A percentile compares a stretch with the other conserved stretches of the same genome.
Conservation (phyloP, 116 monocot species). For the Trichopus zeylanicus region DNA sequence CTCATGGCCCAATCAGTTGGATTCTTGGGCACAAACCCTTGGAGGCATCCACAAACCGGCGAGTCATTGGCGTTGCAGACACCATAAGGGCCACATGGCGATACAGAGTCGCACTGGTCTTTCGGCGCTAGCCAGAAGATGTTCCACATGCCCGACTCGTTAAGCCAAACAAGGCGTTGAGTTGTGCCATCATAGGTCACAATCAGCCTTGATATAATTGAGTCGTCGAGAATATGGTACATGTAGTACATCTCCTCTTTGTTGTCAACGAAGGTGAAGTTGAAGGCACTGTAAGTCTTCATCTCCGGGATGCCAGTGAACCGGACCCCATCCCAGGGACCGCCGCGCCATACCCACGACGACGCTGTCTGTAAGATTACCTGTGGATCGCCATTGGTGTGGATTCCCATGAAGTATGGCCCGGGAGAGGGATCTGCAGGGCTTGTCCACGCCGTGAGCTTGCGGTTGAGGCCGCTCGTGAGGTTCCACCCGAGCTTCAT, state of each 20-base stretch:
- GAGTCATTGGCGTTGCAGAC: constrained; percentile 14
- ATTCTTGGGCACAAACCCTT: constrained; percentile 6
- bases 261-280: constrained; percentile 8
- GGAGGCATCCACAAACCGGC: constrained; percentile 7
- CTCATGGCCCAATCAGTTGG: constrained; percentile 12
- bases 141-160: constrained; percentile 9
- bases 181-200: constrained; percentile 5
- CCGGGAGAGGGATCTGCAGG: constrained; percentile 10
- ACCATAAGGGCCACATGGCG: constrained; percentile 7
- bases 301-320: constrained; percentile 23
- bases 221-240: neutral
- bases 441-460: constrained; percentile 2
- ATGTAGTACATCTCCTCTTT: constrained; percentile 9
- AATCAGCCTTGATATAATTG: neutral
- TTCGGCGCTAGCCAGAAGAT: constrained; percentile 9
- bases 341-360: neutral
- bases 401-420: neutral
- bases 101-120: constrained; percentile 4
- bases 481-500: constrained; percentile 20
- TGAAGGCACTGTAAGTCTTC: constrained; percentile 1
- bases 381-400: constrained; percentile 10
- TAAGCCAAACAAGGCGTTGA: constrained; percentile 11
- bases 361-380: neutral
- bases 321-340: constrained; percentile 18
- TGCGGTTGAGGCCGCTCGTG: constrained; percentile 8